Conservation (phyloP, 1,139 yeast species). For the Pichia sp. region DNA sequence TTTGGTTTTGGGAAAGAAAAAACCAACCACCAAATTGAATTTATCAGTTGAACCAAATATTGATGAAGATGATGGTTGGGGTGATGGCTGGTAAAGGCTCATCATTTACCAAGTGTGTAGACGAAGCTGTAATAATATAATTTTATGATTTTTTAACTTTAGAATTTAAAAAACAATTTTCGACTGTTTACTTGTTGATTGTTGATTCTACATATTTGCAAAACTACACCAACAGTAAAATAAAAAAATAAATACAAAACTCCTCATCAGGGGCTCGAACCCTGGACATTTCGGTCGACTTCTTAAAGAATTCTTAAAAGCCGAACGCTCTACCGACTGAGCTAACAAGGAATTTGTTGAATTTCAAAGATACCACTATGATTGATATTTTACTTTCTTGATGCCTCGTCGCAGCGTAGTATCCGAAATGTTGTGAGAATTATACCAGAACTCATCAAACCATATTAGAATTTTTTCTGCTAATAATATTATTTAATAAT, state of each 20-base stretch:
- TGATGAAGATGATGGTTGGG: constrained; percentile 49
- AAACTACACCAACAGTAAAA: constrained; percentile 10
- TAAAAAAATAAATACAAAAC: constrained; percentile 21
- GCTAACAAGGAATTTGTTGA: constrained; percentile 34
- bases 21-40: constrained; percentile 12
- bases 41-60: constrained; percentile 4
- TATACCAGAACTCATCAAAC: too few relatives aligned
- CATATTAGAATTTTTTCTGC: too few relatives aligned
- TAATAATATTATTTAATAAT: too few relatives aligned
- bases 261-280: constrained; percentile 44
- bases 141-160: too few relatives aligned
- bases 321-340: constrained; percentile 46
- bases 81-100: constrained; percentile 40
- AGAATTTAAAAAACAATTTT: too few relatives aligned
- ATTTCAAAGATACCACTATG: too few relatives aligned
- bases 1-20: constrained; percentile 20
- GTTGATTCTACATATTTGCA: neutral
- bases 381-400: too few relatives aligned
- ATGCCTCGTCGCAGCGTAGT: too few relatives aligned
- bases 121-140: too few relatives aligned
- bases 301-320: constrained; percentile 33
- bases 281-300: constrained; percentile 43
- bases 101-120: neutral
- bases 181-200: neutral
- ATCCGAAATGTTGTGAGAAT: too few relatives aligned